Evolutionary conservation across 2,329 filamentous ascomycete species (phyloP), one percentile per base, ranked within the genome.

Genomic region (Paraphaeosphaeria sporulosa): DNA sequence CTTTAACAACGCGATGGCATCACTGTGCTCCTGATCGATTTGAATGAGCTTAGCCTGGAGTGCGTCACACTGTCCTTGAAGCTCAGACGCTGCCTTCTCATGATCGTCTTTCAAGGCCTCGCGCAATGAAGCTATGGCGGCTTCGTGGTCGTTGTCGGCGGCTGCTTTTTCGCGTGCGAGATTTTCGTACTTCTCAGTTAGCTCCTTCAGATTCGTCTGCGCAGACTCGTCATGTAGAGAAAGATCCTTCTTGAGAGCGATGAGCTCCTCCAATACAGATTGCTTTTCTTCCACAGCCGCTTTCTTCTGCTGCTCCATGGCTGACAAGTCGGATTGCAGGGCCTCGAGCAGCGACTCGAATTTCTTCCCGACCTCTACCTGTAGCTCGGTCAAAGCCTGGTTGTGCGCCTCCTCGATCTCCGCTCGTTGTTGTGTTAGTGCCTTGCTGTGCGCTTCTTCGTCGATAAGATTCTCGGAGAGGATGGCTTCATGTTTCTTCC

Each of bases 301-400:
- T 23, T 70, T 65, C 57, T 69, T 74, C 36, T 74, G 67, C 46
- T 72, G 64, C 55, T 76, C 71, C n/a, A 73, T 57, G 25, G 69
- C 65, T 5, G 62, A 62, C 4, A 64, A 43, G 32, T 71, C 70
- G 19, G 57, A 61, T 50, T 76, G 75, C 10, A 75, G 56, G 34
- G 67, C 70, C 51, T 76, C 73, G 1, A 77, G 60, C 2, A 76
- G 54, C 7, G 60, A 67, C 15, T 65, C 68, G 27, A 70, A 74
- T 34, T 74, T 76, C 34, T 71, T 64, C 58, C 75, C 73, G 9
- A 76, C 65, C 46, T 76, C 72, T 1, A 60, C 61, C 47, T 66
- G 66, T 38, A 71, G 71, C 2, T 65, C 48, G 5, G 71, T 65
- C 42, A 76, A 63, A 10, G 65, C 69, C 34, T 70, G 66, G n/a